Evolutionary conservation across 768 basidiomycete genomes (phyloP), one percentile per base, ranked within the genome.

Genomic region (Leccinum ochraceum): DNA sequence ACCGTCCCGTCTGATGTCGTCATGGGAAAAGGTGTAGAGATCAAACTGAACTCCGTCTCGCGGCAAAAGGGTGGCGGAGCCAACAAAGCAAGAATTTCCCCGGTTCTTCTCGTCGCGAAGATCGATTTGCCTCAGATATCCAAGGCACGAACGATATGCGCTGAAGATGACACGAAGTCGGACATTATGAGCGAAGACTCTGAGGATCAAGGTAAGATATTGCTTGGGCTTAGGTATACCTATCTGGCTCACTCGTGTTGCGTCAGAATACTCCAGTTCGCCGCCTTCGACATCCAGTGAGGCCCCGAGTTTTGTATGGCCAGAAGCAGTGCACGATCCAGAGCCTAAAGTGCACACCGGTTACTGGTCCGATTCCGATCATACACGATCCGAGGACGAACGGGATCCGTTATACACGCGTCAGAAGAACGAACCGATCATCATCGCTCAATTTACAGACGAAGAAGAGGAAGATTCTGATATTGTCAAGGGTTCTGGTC

Each of bases 1-100:
- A 50, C 36, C 56, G 36, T 34, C 17, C 51, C 52, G 22, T 61
- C 57, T 64, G 28, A 69, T 52, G 14, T 60, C 60, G 54, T 61
- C 26, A 49, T 26, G 20, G 49, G 22, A 14, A 63, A 70, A 78
- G 79, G 71, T 37, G 62, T 83, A 56, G 79, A 84, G 59, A 69
- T 86, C 36, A 76, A 78, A 17, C 74, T 86, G 5, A 75, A 79
- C 57, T 64, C 71, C 4, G 56, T 69, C 16, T 68, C 72, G 8
- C 69, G 58, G 17, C 61, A 20, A 13, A 69, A 61, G 34, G 28
- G 59, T 20, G 44, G 44, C 44, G 6, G 50, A 44, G 17, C 13
- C 17, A 6, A 62, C 13, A 72, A 71, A 54, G 42, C 59, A 0
- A 67, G 55, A 59, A 1, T 26, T 9, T 6, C 42, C 14, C n/a